Evolutionary conservation across 345 rosid species (phyloP).

Genomic region (Gossypium sturtianum): DNA sequence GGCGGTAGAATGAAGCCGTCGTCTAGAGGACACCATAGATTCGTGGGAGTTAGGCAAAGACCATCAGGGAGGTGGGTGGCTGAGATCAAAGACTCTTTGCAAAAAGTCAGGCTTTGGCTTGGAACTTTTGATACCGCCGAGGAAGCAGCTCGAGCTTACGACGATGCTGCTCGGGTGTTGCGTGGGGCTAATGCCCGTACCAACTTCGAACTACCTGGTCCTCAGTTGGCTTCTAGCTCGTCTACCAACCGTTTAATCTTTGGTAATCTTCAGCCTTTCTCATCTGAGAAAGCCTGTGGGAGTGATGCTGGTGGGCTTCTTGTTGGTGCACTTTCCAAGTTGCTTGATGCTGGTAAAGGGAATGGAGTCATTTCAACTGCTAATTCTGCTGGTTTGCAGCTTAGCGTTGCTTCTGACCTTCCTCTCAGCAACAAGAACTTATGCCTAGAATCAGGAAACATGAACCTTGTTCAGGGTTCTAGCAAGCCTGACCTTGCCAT

Average conservation of each 20-base stretch:
- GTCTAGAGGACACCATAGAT: constrained; percentile 38
- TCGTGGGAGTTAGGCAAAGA: constrained; percentile 49
- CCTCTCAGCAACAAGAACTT: background rate
- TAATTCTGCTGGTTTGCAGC: background rate
- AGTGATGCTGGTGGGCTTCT: constrained; percentile 39
- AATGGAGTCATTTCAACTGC: constrained; percentile 3
- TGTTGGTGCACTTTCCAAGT: constrained; percentile 46
- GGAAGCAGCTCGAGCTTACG: constrained; percentile 50
- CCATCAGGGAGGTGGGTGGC: constrained; percentile 60
- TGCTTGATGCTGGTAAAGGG: constrained; percentile 38
- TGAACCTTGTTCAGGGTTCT: constrained; percentile 3
- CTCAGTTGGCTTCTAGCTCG: constrained; percentile 16
- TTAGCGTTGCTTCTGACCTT: background rate
- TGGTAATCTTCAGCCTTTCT: constrained; percentile 36
- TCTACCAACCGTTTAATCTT: background rate
- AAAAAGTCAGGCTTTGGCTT: constrained; percentile 53
- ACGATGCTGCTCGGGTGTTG: constrained; percentile 43
- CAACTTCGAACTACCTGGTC: constrained; percentile 31
- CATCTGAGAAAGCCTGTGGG: constrained; percentile 42
- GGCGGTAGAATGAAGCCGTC: constrained; percentile 33
- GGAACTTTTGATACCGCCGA: constrained; percentile 53
- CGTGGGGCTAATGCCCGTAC: constrained; percentile 45
- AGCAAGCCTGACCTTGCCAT: background rate
- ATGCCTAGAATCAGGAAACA: background rate
- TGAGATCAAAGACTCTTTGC: constrained; percentile 47